phyloP scores from a whole-genome alignment of 148 eudicot genomes.

The Arctostaphylos glauca region DNA sequence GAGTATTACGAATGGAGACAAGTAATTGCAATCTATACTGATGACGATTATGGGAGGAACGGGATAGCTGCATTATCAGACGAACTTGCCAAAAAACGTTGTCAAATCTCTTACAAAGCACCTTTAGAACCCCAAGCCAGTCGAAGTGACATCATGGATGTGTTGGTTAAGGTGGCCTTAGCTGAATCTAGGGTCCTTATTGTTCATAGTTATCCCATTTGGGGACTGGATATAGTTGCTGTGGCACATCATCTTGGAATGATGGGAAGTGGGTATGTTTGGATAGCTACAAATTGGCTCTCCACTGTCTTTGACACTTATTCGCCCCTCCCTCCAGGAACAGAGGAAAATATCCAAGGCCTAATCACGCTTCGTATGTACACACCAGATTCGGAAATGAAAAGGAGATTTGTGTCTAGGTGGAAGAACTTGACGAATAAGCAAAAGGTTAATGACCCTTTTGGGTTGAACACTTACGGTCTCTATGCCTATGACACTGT shows the following conservation, averaged over 20 bases:
- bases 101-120: conserved; percentile 49
- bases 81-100: conserved; percentile 37
- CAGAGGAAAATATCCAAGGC: conserved; percentile 30
- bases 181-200: conserved; percentile 53
- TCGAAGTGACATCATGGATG: conserved; percentile 38
- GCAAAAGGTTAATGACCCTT: conserved; percentile 29
- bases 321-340: conserved; percentile 9
- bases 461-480: conserved; percentile 53
- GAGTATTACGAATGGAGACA: conserved; percentile 53
- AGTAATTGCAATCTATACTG: conserved; percentile 50
- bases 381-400: conserved; percentile 32
- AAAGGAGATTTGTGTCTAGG: conserved; percentile 25
- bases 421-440: conserved; percentile 37
- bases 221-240: conserved; percentile 33
- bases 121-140: conserved; percentile 36
- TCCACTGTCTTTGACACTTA: conserved; percentile 25
- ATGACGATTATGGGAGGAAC: conserved; percentile 68
- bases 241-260: conserved; percentile 30
- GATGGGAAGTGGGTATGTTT: conserved; percentile 27
- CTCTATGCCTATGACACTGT: conserved; percentile 77
- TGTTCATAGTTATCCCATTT: conserved; percentile 42
- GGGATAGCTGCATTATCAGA: conserved; percentile 50
- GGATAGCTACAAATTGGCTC: conserved; percentile 40
- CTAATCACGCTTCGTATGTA: conserved; percentile 28
- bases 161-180: conserved; percentile 37